These are phyloP conservation scores for Oryza glaberrima DNA, from an alignment of 176 grass and related monocot species.

Conservation along the genomic window DNA sequence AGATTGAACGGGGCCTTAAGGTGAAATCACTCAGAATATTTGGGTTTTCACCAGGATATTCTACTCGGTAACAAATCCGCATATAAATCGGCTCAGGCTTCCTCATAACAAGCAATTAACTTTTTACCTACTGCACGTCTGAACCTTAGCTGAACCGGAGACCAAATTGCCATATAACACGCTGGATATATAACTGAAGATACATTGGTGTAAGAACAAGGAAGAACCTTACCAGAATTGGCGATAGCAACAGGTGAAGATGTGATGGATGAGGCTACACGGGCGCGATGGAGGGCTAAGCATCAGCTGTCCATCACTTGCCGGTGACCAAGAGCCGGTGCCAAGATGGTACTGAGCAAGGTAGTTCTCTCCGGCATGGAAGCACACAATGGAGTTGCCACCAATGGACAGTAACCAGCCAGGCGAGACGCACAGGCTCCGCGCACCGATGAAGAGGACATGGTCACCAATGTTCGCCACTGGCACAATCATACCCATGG, in stretches of 20 bases:
- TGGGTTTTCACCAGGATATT: neutral
- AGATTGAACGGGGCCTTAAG: no score
- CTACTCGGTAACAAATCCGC: neutral
- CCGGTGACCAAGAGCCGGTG: conserved; percentile 9
- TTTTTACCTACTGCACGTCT: neutral
- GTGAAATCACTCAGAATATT: neutral
- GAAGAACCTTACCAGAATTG: conserved; percentile 30
- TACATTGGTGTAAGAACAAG: neutral
- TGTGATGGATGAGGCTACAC: conserved; percentile 23
- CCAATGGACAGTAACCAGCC: conserved; percentile 27
- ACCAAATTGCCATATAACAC: neutral
- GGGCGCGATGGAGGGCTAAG: conserved; percentile 12
- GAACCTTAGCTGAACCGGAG: neutral
- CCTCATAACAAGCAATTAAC: neutral
- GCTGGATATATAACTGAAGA: neutral
- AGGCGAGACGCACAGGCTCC: conserved; percentile 23
- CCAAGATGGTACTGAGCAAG: conserved; percentile 23
- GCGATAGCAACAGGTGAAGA: conserved; percentile 24
- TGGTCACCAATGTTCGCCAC: conserved; percentile 12
- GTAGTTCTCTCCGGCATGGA: conserved; percentile 34
- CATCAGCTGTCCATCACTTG: neutral
- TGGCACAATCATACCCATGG: neutral
- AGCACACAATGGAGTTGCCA: conserved; percentile 9
- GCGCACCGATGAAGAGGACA: conserved; percentile 6
- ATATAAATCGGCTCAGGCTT: neutral